Percentiles rank a stretch among this genome's conserved stretches.
Conservation (phyloP, 768 basidiomycete species). For the Sarcodon aspratus region DNA sequence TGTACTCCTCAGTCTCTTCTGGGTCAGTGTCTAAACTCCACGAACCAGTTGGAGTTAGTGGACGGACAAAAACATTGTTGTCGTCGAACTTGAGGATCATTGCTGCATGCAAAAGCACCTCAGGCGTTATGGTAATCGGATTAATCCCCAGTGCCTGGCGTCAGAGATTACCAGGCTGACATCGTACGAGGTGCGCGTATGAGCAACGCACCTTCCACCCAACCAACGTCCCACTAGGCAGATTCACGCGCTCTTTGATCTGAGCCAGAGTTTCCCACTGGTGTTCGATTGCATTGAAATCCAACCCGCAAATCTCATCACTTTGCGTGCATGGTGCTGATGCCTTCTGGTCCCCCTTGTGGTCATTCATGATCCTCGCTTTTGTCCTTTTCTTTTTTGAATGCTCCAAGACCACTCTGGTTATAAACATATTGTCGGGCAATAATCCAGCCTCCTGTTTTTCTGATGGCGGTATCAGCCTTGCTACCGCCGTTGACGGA, state of each 20-base stretch:
- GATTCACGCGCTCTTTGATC: slow-evolving; percentile 7
- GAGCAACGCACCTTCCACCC: slow-evolving; percentile 21
- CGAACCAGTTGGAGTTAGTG: slow-evolving; percentile 8
- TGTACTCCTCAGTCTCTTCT: slow-evolving; percentile 4
- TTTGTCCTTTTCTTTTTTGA: slow-evolving; percentile 25
- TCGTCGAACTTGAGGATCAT: slow-evolving; percentile 19
- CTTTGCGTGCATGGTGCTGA: slow-evolving; percentile 11
- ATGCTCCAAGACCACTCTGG: slow-evolving; percentile 59
- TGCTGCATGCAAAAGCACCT: slow-evolving; percentile 38
- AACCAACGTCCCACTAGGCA: slow-evolving; percentile 13
- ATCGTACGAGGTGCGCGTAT: too few species aligned
- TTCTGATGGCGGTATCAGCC: slow-evolving; percentile 55
- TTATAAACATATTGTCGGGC: slow-evolving; percentile 57
- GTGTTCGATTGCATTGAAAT: slow-evolving; percentile 13
- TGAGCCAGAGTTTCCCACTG: slow-evolving; percentile 14
- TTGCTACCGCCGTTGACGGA: slow-evolving; percentile 11
- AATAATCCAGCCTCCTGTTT: slow-evolving; percentile 34
- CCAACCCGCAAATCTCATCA: neutral
- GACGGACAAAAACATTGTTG: slow-evolving; percentile 11
- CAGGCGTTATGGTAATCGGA: slow-evolving; percentile 47
- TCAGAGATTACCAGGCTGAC: neutral
- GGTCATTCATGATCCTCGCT: slow-evolving; percentile 10
- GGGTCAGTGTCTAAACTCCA: slow-evolving; percentile 5
- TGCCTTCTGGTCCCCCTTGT: slow-evolving; percentile 16
- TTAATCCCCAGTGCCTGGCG: slow-evolving; percentile 47